Base-by-base conservation (phyloP, 805 yeast genomes). In the Yarrowia sp. region DNA sequence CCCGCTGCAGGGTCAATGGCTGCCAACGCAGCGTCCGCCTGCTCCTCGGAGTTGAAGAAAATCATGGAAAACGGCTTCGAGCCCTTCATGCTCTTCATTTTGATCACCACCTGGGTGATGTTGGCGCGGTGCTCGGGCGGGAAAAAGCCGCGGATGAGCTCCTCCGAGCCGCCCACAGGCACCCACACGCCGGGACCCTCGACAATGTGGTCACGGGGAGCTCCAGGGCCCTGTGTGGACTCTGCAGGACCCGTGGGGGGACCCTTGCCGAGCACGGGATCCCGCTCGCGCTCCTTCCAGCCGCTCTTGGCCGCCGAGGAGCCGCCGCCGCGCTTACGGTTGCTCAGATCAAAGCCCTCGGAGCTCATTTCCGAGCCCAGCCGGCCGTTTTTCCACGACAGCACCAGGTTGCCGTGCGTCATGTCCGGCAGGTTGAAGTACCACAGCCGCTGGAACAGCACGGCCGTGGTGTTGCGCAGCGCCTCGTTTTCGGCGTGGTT, bases 381-480 rank as follows among this genome's bases (percentile, higher is more conserved):
- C 64, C 80, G 77, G 2, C 89, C 86, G 66, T 81, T 79, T 14
- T 74, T 79, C 70, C 81, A 79, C 67, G 79, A 79, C 69, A 85
- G 78, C 59, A 80, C 77, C 67, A 87, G 79, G 63, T 78, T 76
- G 8, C 89, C 92, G 72, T 81, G 78, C 32, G 80, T 77, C 38
- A 82, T 82, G 74, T 89, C 94, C 73, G 92, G 85, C 55, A 90
- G 79, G 73, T 89, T 89, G 76, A 87, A 87, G 76, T 90, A 91
- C 96, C 96, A 90, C 69, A 88, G 82, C 73, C 87, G 87, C 74
- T 87, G 88, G 77, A 87, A 89, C 2, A 63, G 67, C 15, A 63
- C 56, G 8, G 67, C 43, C 9, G 56, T 48, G 0, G 92, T 86
- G 15, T 84, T 81, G 74, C 86, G 85, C 72, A 87, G 86, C 48